These are phyloP conservation scores for Purshia tridentata DNA, from an alignment of 306 rosid genomes.

Conservation along the genomic window DNA sequence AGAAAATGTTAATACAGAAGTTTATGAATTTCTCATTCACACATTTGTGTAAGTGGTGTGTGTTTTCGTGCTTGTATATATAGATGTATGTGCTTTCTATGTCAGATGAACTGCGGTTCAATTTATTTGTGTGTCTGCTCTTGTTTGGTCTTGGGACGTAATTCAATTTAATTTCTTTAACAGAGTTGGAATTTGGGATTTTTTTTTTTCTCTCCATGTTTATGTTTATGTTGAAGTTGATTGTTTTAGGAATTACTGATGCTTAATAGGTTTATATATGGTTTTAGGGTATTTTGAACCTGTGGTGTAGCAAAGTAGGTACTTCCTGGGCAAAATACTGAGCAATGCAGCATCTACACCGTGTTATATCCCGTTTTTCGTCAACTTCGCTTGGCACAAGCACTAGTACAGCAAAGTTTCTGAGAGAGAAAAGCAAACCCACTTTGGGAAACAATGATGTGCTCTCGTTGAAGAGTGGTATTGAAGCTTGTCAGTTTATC, in stretches of 20 bases:
- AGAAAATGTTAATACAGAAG: neutral
- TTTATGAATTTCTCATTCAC: too few species aligned
- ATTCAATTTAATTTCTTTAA: neutral
- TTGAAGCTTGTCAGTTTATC: slow-evolving; percentile 16
- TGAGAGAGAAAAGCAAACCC: slow-evolving; percentile 27
- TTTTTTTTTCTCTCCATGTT: too few species aligned
- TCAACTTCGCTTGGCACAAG: slow-evolving; percentile 27
- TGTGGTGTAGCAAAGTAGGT: neutral
- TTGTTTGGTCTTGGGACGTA: neutral
- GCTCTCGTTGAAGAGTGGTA: slow-evolving; percentile 13
- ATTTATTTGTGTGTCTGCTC: neutral
- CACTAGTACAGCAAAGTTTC: slow-evolving; percentile 24
- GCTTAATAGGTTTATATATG: neutral
- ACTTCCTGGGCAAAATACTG: neutral
- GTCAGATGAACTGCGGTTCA: neutral
- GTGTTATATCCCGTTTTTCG: slow-evolving; percentile 31
- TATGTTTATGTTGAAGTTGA: neutral
- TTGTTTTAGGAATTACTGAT: neutral
- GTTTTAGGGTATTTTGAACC: neutral
- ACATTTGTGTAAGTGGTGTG: too few species aligned
- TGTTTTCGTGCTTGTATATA: too few species aligned
- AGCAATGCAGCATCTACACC: slow-evolving; percentile 44
- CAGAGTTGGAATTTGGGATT: neutral
- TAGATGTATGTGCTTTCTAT: neutral
- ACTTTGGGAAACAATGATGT: slow-evolving; percentile 14